These are phyloP conservation scores for Candolleomyces aberdarensis DNA, from an alignment of 768 basidiomycete genomes.

Conservation along the genomic window DNA sequence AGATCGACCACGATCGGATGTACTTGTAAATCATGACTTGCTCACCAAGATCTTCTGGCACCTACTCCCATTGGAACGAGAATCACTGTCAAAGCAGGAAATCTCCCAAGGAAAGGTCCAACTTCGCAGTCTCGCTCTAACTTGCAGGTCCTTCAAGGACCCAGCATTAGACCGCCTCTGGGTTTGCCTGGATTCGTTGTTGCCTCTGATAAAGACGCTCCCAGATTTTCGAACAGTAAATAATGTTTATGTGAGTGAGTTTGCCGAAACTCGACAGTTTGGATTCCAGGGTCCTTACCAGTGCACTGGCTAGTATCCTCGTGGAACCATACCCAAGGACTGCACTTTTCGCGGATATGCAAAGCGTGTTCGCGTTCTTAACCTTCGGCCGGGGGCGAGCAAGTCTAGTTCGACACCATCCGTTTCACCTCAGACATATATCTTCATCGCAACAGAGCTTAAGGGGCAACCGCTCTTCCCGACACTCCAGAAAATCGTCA, in stretches of 20 bases:
- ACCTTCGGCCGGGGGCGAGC: background rate
- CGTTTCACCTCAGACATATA: background rate
- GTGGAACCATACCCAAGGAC: background rate
- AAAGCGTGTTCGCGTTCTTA: background rate
- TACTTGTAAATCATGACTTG: background rate
- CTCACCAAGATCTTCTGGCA: background rate
- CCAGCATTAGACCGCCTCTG: background rate
- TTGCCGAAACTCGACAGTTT: no score
- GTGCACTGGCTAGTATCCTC: background rate
- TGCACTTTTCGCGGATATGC: background rate
- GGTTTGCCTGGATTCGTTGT: background rate
- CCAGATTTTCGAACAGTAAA: background rate
- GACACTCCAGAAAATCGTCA: background rate
- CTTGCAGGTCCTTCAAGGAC: background rate
- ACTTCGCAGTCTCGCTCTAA: background rate
- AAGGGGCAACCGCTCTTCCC: background rate
- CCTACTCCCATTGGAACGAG: background rate
- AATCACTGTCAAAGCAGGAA: background rate
- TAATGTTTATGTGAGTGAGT: background rate
- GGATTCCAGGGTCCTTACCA: background rate
- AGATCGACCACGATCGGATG: no score
- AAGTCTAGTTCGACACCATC: background rate
- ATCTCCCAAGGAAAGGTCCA: background rate
- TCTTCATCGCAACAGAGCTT: background rate
- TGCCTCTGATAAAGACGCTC: background rate